phyloP scores from a whole-genome alignment of 1,284 basidiomycete species.

The Sanghuangporus baumii region DNA sequence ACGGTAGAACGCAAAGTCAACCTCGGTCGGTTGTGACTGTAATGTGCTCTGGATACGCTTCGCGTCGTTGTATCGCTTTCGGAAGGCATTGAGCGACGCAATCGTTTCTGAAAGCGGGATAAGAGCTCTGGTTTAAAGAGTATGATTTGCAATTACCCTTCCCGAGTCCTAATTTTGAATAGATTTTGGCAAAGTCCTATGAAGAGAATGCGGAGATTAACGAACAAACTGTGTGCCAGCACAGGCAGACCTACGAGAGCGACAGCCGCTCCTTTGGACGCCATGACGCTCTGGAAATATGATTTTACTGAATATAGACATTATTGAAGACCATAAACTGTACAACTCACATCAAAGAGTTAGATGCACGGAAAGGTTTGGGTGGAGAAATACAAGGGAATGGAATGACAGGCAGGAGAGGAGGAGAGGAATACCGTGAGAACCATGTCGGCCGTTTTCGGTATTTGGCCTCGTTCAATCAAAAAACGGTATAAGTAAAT shows the following conservation, averaged over 20 bases:
- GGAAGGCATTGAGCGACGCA: constrained; percentile 88
- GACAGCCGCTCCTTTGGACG: constrained; percentile 74
- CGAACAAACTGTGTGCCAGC: constrained; percentile 17
- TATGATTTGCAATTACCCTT: constrained; percentile 58
- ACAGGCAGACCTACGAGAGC: constrained; percentile 57
- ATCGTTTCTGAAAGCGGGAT: constrained; percentile 66
- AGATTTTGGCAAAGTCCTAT: constrained; percentile 91
- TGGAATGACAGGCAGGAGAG: not conserved
- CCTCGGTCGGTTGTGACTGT: constrained; percentile 69
- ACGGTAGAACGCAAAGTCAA: constrained; percentile 92
- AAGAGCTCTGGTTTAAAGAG: not conserved
- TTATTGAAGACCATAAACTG: not conserved
- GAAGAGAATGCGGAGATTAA: not conserved
- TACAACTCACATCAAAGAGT: constrained; percentile 14
- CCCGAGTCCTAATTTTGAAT: constrained; percentile 85
- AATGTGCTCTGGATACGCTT: constrained; percentile 71
- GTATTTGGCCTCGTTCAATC: not conserved
- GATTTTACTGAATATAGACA: not conserved
- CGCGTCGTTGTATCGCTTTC: constrained; percentile 91
- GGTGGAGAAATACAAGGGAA: not conserved
- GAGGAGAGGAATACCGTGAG: constrained; percentile 1
- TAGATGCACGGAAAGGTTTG: constrained; percentile 9
- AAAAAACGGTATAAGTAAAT: not conserved
- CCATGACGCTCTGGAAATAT: constrained; percentile 47
- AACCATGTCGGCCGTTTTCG: constrained; percentile 2